These are phyloP conservation scores for Isatis tinctoria DNA, from an alignment of 345 rosid species.

Conservation along the genomic window DNA sequence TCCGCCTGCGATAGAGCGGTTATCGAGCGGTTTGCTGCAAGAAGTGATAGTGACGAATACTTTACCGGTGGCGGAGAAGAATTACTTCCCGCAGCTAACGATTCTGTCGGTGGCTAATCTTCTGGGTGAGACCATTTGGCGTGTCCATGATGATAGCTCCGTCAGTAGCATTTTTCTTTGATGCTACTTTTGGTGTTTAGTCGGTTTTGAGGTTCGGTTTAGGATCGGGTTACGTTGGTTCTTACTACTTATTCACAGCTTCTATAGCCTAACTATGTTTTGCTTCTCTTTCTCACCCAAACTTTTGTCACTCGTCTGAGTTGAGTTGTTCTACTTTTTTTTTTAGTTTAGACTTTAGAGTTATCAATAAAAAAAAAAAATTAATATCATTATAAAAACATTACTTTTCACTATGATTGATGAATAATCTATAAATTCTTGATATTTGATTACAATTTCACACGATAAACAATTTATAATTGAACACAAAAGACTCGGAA, in stretches of 20 bases:
- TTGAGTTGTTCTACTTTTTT: not conserved
- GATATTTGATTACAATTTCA: not conserved
- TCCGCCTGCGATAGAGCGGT: constrained; percentile 77
- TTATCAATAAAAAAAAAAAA: not conserved
- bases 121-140: constrained; percentile 85
- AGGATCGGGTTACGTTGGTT: not conserved
- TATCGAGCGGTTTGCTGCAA: constrained; percentile 73
- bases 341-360: not conserved
- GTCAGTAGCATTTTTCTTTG: constrained; percentile 66
- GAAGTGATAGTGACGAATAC: constrained; percentile 83
- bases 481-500: not conserved
- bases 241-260: not conserved
- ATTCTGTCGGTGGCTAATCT: constrained; percentile 76
- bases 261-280: constrained; percentile 18
- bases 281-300: constrained; percentile 1
- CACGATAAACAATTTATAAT: not conserved
- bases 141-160: constrained; percentile 81
- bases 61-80: constrained; percentile 61
- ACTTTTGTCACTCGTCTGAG: not conserved
- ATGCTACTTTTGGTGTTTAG: not conserved
- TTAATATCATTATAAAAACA: not conserved
- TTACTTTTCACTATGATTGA: not conserved
- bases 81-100: constrained; percentile 76
- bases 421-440: not conserved
- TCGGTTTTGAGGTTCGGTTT: constrained; percentile 2